phyloP scores from a whole-genome alignment of 495 filamentous ascomycete genomes.

The Lindgomyces ingoldianus region DNA sequence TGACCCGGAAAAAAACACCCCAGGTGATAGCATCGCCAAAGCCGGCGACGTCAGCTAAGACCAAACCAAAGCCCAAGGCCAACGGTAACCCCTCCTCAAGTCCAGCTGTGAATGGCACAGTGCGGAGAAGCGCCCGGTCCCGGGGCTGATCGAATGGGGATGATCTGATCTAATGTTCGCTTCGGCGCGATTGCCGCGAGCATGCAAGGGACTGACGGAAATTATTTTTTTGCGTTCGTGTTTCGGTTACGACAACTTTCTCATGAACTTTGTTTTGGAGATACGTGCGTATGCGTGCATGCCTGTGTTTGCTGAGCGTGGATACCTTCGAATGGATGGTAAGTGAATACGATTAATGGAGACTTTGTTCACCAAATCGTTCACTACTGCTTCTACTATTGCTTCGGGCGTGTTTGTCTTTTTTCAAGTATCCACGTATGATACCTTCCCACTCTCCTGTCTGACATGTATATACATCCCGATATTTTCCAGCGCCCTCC shows the following conservation, averaged over 20 bases:
- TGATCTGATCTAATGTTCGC: background rate
- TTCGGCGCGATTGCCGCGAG: background rate
- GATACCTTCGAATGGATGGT: background rate
- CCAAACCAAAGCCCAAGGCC: constrained; percentile 2
- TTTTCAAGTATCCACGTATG: no score
- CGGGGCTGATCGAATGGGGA: background rate
- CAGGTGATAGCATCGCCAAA: background rate
- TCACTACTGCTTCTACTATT: no score
- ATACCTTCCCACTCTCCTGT: no score
- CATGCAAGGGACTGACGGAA: background rate
- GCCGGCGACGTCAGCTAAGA: background rate
- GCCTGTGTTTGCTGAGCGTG: background rate
- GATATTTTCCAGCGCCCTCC: no score
- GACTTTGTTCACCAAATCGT: no score
- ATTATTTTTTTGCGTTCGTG: background rate
- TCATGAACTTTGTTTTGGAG: background rate
- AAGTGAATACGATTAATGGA: no score
- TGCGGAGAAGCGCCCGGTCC: constrained; percentile 9
- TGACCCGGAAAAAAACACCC: background rate
- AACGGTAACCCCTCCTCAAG: constrained; percentile 10
- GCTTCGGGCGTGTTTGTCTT: no score
- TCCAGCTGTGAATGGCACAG: constrained; percentile 6
- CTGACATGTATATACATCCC: no score
- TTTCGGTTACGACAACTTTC: background rate
- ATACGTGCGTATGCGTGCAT: background rate